Evolutionary conservation across 2,329 filamentous ascomycete species (phyloP).

Genomic region (Calonectria fujianensis): DNA sequence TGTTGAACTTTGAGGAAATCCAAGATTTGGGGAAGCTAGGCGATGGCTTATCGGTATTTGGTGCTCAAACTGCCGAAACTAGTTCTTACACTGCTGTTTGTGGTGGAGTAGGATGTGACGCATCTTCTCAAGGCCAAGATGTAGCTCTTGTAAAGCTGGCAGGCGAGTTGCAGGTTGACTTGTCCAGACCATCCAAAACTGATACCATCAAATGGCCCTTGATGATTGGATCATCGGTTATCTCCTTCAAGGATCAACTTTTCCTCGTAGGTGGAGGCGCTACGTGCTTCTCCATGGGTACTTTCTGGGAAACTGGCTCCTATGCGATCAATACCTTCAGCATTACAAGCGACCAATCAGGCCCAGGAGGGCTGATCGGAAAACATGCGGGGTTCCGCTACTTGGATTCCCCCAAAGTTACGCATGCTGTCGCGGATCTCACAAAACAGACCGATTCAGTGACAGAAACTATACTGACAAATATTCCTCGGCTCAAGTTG

Average conservation of each 20-base stretch:
- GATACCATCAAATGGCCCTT: constrained; percentile 69
- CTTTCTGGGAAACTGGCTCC: constrained; percentile 83
- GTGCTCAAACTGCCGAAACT: constrained; percentile 54
- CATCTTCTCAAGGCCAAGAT: constrained; percentile 55
- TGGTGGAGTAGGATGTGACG: constrained; percentile 58
- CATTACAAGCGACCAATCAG: constrained; percentile 2
- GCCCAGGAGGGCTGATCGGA: background rate
- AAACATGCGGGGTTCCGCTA: constrained; percentile 43
- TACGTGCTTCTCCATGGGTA: constrained; percentile 93
- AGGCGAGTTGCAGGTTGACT: constrained; percentile 53
- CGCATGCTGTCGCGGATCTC: constrained; percentile 39
- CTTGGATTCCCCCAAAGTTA: constrained; percentile 56
- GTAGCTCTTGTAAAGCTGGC: constrained; percentile 50
- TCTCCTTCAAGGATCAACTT: constrained; percentile 69
- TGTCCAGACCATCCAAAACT: constrained; percentile 31
- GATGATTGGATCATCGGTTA: constrained; percentile 80
- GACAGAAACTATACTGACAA: constrained; percentile 48
- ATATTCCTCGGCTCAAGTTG: constrained; percentile 73
- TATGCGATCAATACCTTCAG: constrained; percentile 63
- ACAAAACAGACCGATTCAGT: constrained; percentile 2
- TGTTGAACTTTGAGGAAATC: constrained; percentile 52
- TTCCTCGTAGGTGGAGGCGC: constrained; percentile 86
- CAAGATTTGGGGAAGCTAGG: constrained; percentile 25
- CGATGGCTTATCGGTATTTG: constrained; percentile 57
- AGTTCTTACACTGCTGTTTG: constrained; percentile 54